phyloP scores from a whole-genome alignment of 2,329 filamentous ascomycete species.

The Aspergillus jensenii region DNA sequence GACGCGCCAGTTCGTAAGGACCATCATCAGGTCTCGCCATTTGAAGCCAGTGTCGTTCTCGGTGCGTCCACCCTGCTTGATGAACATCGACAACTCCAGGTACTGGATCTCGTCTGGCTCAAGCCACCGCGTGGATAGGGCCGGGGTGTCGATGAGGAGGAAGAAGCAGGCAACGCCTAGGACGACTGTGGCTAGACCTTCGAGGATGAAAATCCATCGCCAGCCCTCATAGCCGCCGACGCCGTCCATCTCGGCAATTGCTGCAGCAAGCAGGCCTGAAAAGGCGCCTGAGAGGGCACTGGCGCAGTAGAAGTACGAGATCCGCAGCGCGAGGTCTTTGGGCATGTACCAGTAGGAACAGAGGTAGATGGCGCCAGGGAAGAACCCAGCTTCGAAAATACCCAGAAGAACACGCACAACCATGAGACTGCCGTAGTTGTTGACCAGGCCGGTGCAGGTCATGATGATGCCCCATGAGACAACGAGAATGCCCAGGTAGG shows the following conservation, averaged over 20 bases:
- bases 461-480: slow-evolving; percentile 48
- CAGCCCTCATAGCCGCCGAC: slow-evolving; percentile 12
- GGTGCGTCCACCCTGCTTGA: slow-evolving; percentile 11
- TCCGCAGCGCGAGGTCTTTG: slow-evolving; percentile 35
- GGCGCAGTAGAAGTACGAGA: slow-evolving; percentile 25
- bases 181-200: slow-evolving; percentile 1
- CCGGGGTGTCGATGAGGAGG: slow-evolving; percentile 5
- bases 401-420: slow-evolving; percentile 48
- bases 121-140: slow-evolving; percentile 29
- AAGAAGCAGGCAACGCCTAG: slow-evolving; percentile 11
- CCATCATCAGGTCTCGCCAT: slow-evolving; percentile 11
- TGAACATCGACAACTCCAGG: slow-evolving; percentile 13
- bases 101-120: slow-evolving; percentile 33
- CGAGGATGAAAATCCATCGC: slow-evolving; percentile 7
- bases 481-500: slow-evolving; percentile 27
- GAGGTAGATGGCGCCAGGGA: slow-evolving; percentile 26
- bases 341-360: slow-evolving; percentile 36
- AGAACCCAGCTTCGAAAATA: slow-evolving; percentile 35
- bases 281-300: slow-evolving; percentile 31
- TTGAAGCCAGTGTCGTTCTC: slow-evolving; percentile 1
- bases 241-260: slow-evolving; percentile 25
- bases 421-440: slow-evolving; percentile 47
- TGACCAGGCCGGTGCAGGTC: slow-evolving; percentile 50
- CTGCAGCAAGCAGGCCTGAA: slow-evolving; percentile 40
- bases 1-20: slow-evolving; percentile 12